Conservation (phyloP, 306 rosid species). For the Prunus armeniaca region DNA sequence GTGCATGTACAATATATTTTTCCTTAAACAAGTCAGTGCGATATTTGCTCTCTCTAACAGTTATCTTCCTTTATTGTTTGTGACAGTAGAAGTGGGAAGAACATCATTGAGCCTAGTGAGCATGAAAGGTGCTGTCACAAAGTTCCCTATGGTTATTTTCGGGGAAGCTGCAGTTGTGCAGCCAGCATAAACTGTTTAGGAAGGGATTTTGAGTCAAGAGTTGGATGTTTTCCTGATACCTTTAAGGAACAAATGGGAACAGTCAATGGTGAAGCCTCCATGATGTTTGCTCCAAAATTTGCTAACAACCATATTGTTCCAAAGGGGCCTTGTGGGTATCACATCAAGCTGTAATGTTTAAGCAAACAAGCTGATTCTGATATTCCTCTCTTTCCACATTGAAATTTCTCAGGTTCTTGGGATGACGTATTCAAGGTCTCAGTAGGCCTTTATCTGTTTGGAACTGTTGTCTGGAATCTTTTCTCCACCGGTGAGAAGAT, state of each 20-base stretch:
- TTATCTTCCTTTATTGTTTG: slow-evolving; percentile 24
- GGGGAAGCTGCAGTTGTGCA: slow-evolving; percentile 24
- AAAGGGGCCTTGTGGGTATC: too few species aligned
- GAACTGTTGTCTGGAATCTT: too few species aligned
- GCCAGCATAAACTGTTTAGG: slow-evolving; percentile 22
- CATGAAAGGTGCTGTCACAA: slow-evolving; percentile 35
- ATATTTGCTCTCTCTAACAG: slow-evolving; percentile 1
- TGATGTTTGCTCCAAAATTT: slow-evolving; percentile 28
- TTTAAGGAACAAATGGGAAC: slow-evolving; percentile 26
- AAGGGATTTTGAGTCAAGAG: slow-evolving; percentile 32
- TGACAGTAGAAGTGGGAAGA: slow-evolving; percentile 39
- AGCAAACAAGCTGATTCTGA: too few species aligned
- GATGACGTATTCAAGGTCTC: too few species aligned
- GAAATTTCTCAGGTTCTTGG: too few species aligned
- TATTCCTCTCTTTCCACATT: too few species aligned
- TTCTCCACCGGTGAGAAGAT: too few species aligned
- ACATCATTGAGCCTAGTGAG: slow-evolving; percentile 28
- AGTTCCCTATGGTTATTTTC: slow-evolving; percentile 29
- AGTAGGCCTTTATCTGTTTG: too few species aligned
- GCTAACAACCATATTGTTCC: slow-evolving; percentile 24
- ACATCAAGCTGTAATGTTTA: too few species aligned
- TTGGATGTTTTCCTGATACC: slow-evolving; percentile 26
- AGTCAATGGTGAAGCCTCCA: slow-evolving; percentile 30
- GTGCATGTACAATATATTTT: slow-evolving; percentile 5
- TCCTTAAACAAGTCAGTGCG: background rate